Conservation (phyloP, 2,329 filamentous ascomycete species). For the Zarea fungicola region DNA sequence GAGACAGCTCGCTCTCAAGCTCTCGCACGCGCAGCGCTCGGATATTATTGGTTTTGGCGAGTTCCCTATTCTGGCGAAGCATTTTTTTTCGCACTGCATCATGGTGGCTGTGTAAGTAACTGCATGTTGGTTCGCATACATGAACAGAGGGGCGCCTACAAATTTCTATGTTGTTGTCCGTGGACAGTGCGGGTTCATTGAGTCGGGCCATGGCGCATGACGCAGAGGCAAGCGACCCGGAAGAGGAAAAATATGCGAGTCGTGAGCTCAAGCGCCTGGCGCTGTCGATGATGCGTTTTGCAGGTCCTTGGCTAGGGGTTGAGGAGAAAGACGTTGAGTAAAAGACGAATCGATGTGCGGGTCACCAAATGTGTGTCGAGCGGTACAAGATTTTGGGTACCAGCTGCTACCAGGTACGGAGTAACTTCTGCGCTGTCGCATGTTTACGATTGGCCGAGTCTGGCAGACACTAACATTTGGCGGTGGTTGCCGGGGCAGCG, state of each 20-base stretch:
- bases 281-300: background rate
- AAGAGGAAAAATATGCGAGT: background rate
- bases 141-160: conserved; percentile 45
- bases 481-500: conserved; percentile 6
- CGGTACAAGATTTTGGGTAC: background rate
- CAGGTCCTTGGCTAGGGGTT: background rate
- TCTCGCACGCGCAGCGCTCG: conserved; percentile 72
- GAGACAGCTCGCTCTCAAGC: conserved; percentile 70
- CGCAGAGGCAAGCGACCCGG: background rate
- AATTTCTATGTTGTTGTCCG: conserved; percentile 61
- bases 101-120: background rate
- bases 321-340: background rate
- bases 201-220: conserved; percentile 67
- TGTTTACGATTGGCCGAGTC: conserved; percentile 9
- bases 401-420: too few relatives aligned
- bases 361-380: background rate
- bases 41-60: conserved; percentile 71
- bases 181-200: conserved; percentile 66
- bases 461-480: background rate
- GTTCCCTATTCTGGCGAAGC: conserved; percentile 77
- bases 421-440: too few relatives aligned
- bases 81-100: conserved; percentile 70
- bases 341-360: background rate
- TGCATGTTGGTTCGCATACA: background rate
- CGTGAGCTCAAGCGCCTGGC: background rate